A percentile compares a stretch with the other conserved stretches of the same genome.
These are phyloP conservation scores for Tetrapisispora taiwanensis DNA, from an alignment of 805 yeast species.

Conservation along the genomic window DNA sequence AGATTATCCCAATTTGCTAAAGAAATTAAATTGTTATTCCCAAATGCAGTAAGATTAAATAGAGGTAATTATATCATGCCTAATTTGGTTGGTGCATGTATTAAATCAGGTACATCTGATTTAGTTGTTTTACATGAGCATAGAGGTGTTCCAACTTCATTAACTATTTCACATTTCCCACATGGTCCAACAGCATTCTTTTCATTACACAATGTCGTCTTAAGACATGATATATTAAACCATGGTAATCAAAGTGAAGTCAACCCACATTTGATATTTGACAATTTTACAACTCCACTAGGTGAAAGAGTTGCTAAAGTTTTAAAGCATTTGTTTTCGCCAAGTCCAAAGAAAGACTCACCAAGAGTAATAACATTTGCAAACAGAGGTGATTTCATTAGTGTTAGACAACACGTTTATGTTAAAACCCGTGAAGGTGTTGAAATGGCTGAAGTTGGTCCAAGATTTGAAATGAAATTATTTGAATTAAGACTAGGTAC, in stretches of 20 bases:
- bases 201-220: slow-evolving; percentile 85
- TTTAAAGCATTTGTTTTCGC: slow-evolving; percentile 85
- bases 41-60: slow-evolving; percentile 79
- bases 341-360: slow-evolving; percentile 87
- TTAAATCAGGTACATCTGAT: slow-evolving; percentile 73
- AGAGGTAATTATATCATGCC: slow-evolving; percentile 90
- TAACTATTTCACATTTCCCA: slow-evolving; percentile 90
- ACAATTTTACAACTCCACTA: slow-evolving; percentile 69
- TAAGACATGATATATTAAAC: slow-evolving; percentile 83
- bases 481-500: slow-evolving; percentile 85
- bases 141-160: slow-evolving; percentile 93
- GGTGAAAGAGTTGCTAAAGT: slow-evolving; percentile 77
- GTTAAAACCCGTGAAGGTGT: slow-evolving; percentile 82
- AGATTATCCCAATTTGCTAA: slow-evolving; percentile 84
- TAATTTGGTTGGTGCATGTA: slow-evolving; percentile 73
- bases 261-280: slow-evolving; percentile 89
- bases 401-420: slow-evolving; percentile 91
- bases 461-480: slow-evolving; percentile 94
- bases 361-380: slow-evolving; percentile 89
- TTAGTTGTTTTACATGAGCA: slow-evolving; percentile 85
- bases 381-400: slow-evolving; percentile 82
- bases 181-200: slow-evolving; percentile 96
- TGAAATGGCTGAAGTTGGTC: slow-evolving; percentile 93
- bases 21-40: slow-evolving; percentile 81
- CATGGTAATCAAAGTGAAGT: slow-evolving; percentile 85